These are phyloP conservation scores for Sclerotinia sclerotiorum DNA, from an alignment of 2,329 filamentous ascomycete species.

Conservation along the genomic window DNA sequence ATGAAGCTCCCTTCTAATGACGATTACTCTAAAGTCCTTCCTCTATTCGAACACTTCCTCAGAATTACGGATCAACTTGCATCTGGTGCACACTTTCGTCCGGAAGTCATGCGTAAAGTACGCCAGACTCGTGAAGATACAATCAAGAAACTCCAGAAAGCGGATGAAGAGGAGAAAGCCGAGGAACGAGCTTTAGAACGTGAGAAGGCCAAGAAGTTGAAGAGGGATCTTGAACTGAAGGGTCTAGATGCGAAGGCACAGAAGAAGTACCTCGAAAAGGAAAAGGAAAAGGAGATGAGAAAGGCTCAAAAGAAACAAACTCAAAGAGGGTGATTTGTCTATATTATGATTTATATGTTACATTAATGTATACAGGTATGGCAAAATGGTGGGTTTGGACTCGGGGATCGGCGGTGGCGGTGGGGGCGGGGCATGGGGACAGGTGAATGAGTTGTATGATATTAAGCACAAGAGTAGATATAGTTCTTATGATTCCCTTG, in stretches of 20 bases:
- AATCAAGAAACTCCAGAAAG: slow-evolving; percentile 74
- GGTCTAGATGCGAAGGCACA: slow-evolving; percentile 77
- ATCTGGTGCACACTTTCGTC: slow-evolving; percentile 76
- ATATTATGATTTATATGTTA: slow-evolving; percentile 6
- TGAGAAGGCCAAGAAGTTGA: slow-evolving; percentile 79
- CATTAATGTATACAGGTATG: slow-evolving; percentile 20
- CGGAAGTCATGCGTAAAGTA: slow-evolving; percentile 85
- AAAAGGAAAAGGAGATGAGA: slow-evolving; percentile 70
- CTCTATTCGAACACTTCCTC: slow-evolving; percentile 79
- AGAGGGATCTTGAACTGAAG: slow-evolving; percentile 80
- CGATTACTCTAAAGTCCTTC: slow-evolving; percentile 65
- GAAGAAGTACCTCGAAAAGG: slow-evolving; percentile 80
- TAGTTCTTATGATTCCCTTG: not conserved
- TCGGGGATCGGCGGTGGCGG: not conserved
- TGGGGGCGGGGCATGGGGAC: not conserved
- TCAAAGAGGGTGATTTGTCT: slow-evolving; percentile 40
- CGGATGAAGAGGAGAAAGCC: slow-evolving; percentile 75
- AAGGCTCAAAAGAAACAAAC: slow-evolving; percentile 64
- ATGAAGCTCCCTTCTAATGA: slow-evolving; percentile 65
- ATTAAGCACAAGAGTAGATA: slow-evolving; percentile 1
- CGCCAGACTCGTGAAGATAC: slow-evolving; percentile 76
- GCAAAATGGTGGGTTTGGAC: not conserved
- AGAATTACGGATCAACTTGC: slow-evolving; percentile 83
- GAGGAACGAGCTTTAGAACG: slow-evolving; percentile 73
- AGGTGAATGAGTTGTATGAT: slow-evolving; percentile 11